Evolutionary conservation across 2,329 filamentous ascomycete species (phyloP), one percentile per base, ranked within the genome.

Genomic region (Chaetomiaceae sp.): DNA sequence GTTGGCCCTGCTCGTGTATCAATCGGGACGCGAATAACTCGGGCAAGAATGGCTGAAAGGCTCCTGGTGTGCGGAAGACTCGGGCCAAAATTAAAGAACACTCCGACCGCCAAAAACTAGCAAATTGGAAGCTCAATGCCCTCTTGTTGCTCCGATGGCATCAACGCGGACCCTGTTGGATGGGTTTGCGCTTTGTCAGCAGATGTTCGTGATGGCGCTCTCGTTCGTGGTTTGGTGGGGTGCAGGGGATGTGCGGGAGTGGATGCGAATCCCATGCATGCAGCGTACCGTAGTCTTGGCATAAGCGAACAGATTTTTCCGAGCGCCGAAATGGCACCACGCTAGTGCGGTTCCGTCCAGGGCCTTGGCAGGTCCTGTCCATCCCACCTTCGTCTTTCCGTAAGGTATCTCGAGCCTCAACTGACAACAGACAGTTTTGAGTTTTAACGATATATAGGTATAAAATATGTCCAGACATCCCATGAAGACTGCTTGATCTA

Each of bases 111-210:
- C 13, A 38, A 20, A 30, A 37, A 37, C 6, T 19, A 37, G 43
- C 21, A 37, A n/a, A 42, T 41, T 42, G 42, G 34, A 43, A 33
- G 23, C 38, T 43, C 23, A 23, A n/a, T 33, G 10, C 14, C 16
- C 25, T 20, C 42, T 9, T 30, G 17, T 5, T 12, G 17, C 17
- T 17, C n/a, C 23, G 38, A 50, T 41, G 16, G 19, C 27, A 40
- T 44, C 50, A 34, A 44, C 19, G 12, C 4, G 23, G 16, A 10
- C 39, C 40, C 19, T 17, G 27, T 30, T 44, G 14, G 19, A 14
- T 20, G 39, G 40, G 38, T 34, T 33, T 10, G 27, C 44, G 50
- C 44, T 52, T 52, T 52, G 50, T 52, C 50, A 52, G 50, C 50
- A 52, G 33, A 17, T 46, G 34, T 12, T 20, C 21, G 30, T 10